Base-by-base conservation (phyloP, 805 yeast genomes). In the Pichia heedii region DNA sequence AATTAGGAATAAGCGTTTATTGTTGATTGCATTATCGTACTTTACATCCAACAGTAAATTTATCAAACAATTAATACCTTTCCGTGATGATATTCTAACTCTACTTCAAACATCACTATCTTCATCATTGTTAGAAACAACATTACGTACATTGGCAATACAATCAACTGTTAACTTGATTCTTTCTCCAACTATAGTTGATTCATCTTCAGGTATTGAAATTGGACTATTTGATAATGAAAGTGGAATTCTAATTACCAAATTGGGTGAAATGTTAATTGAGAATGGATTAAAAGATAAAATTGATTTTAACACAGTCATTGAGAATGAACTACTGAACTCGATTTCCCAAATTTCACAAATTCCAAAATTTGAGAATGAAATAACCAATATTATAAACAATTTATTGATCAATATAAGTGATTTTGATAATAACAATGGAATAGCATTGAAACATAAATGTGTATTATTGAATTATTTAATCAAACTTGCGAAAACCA, bases 21-120 rank as follows among this genome's bases (percentile, higher is more conserved):
- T 45, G 1, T 22, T 49, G 15, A 36, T 45, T 36, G 40, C 50
- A 13, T 30, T 49, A 24, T 42, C 52, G 16, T 49, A 49, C 37
- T 49, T 49, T 24, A 22, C 37, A 11, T 37, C 35, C 13, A 30
- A 40, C 21, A 16, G 44, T 10, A 40, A 35, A 20, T 42, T 40
- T 16, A 39, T 40, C 12, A 32, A 48, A 9, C 49, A 49, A 20
- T 36, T 42, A 11, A 73, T 70, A 47, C 61, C 68, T 9, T 74
- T 65, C 57, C 79, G 83, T 48, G 95, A 88, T 53, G 78, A 78
- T 33, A 65, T 89, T 15, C 62, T 88, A 26, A 75, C 79, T 42
- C 65, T 81, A 36, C 59, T 86, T 50, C 78, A 88, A n/a, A 80
- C 76, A 54, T 71, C 85, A 5, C 67, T 89, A 39, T 74, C 81